Conservation (phyloP, 2,329 filamentous ascomycete genomes). For the Penicillium sp. region DNA sequence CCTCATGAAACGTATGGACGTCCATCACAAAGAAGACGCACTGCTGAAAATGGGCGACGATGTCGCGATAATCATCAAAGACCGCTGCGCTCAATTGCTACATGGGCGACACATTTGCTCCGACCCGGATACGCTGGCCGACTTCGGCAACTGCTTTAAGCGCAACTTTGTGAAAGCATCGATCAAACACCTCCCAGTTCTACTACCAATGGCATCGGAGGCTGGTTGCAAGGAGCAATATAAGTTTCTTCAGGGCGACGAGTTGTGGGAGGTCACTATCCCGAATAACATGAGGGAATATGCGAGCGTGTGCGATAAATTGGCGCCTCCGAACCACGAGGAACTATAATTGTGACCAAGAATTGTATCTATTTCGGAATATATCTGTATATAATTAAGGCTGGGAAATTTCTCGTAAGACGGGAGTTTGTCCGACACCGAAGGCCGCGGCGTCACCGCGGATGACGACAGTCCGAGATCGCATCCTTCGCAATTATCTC, state of each 20-base stretch:
- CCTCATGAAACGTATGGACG: slow-evolving; percentile 29
- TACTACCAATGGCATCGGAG: slow-evolving; percentile 32
- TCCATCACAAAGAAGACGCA: slow-evolving; percentile 29
- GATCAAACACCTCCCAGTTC: slow-evolving; percentile 26
- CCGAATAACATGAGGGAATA: slow-evolving; percentile 35
- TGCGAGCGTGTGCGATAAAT: slow-evolving; percentile 27
- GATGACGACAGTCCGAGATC: slow-evolving; percentile 17
- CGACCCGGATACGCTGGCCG: slow-evolving; percentile 29
- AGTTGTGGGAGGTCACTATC: slow-evolving; percentile 33
- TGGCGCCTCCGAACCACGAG: slow-evolving; percentile 21
- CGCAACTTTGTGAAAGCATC: slow-evolving; percentile 31
- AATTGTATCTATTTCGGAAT: slow-evolving; percentile 1
- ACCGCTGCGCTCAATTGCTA: slow-evolving; percentile 28
- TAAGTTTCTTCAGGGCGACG: slow-evolving; percentile 27
- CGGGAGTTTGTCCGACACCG: background rate
- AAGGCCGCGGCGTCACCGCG: slow-evolving; percentile 10
- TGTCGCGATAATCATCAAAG: slow-evolving; percentile 33
- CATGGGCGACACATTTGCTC: slow-evolving; percentile 32
- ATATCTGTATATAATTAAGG: background rate
- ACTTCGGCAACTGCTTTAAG: slow-evolving; percentile 35
- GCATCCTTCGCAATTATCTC: slow-evolving; percentile 7
- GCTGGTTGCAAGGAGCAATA: slow-evolving; percentile 30
- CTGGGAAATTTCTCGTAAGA: background rate
- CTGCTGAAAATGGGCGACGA: slow-evolving; percentile 34
- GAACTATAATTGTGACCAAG: slow-evolving; percentile 12